Conservation (phyloP, 352 stramenopile genomes). For the Pythium rishiriense region DNA sequence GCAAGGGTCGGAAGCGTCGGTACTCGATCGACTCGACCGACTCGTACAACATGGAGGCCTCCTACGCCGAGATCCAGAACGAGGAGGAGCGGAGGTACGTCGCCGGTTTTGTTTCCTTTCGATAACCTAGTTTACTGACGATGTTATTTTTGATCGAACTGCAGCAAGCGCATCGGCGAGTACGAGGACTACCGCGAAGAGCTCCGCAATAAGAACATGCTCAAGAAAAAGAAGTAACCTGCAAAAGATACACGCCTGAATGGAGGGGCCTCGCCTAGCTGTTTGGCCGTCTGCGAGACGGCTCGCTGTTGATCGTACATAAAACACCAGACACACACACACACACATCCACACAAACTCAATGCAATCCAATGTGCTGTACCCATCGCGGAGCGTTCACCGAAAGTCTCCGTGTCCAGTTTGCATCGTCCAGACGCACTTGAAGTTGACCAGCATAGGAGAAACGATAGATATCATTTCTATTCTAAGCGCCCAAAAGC, state of each 20-base stretch:
- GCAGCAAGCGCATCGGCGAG: constrained; percentile 70
- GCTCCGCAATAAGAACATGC: constrained; percentile 84
- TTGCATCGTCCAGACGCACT: background rate
- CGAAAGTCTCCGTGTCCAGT: background rate
- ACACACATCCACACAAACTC: background rate
- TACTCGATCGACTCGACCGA: constrained; percentile 82
- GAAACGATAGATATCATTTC: constrained; percentile 2
- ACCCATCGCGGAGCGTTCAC: background rate
- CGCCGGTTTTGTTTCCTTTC: no score
- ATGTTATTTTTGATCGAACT: background rate
- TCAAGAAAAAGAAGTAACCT: constrained; percentile 68
- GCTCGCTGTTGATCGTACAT: constrained; percentile 3
- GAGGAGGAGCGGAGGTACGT: constrained; percentile 80
- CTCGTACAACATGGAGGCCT: constrained; percentile 86
- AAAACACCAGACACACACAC: background rate
- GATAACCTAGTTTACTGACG: background rate
- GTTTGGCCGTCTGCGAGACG: constrained; percentile 19
- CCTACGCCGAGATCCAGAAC: constrained; percentile 83
- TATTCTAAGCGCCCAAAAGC: background rate
- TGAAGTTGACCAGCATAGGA: background rate
- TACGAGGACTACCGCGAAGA: constrained; percentile 86
- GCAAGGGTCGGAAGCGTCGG: constrained; percentile 66
- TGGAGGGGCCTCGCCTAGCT: background rate
- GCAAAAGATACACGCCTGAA: background rate
- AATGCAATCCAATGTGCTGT: background rate